Base-by-base conservation (phyloP, 78 protist genomes). In the Dictyostelium capitatum region DNA sequence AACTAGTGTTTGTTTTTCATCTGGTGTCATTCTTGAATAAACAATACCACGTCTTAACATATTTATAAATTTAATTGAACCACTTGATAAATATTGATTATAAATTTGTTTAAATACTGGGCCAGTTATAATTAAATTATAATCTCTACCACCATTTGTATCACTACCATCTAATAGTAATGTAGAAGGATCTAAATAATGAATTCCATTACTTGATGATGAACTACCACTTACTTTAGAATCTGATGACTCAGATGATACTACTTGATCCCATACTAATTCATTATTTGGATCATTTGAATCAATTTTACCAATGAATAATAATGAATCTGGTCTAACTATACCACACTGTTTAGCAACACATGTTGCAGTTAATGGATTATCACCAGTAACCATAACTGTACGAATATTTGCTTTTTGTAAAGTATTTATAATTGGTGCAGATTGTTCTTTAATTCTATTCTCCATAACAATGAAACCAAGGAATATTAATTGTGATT, bases 371-470 rank as follows among this genome's bases (percentile, higher is more conserved):
- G 99, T 98, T 14, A 95, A 95, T 17, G 95, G 91, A 78, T 98
- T 96, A 89, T 98, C 99, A 32, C 97, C 97, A 15, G 90, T 81
- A 28, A 74, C 96, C 99, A 98, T 97, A 53, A 91, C 74, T 5
- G 82, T 57, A n/a, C 79, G 75, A 28, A 97, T 82, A 51, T 65
- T 41, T 10, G 98, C 99, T 11, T 37, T 59, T 11, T n/a, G 46
- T 2, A 98, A 48, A 23, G 19, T 54, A 25, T 32, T 80, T 8
- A 98, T 87, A 47, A 69, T 87, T 32, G 64, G 80, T 6, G 82
- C 30, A 19, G 98, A 94, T 23, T 95, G 94, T 32, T 94, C 28
- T 89, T 96, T 96, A 62, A 95, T 80, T 28, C 82, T 78, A 82
- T 96, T 96, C 67, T 91, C 92, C 87, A 96, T 75, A 6, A 96